Conservation (phyloP, 495 filamentous ascomycete species). For the Mytilinidion resinicola region DNA sequence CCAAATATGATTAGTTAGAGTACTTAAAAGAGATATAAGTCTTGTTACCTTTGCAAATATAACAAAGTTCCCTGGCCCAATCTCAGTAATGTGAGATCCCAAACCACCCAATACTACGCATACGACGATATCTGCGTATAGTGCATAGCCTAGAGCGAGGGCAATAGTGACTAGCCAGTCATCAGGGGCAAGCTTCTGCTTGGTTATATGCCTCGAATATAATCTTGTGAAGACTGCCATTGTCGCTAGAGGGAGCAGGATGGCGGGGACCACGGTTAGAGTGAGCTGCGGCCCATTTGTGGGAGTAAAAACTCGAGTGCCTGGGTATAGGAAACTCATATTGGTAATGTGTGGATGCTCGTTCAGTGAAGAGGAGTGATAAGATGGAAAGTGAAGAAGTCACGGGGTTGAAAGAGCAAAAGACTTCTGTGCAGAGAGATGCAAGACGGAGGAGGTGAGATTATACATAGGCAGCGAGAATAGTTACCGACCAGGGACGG, state of each 20-base stretch:
- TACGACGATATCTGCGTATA: background rate
- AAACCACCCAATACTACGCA: conserved; percentile 1
- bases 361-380: too few species aligned
- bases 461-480: too few species aligned
- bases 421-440: too few species aligned
- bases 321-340: too few species aligned
- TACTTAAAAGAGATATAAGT: background rate
- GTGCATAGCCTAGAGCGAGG: background rate
- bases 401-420: too few species aligned
- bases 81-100: background rate
- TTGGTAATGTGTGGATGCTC: too few species aligned
- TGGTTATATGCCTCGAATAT: background rate
- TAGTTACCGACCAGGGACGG: too few species aligned
- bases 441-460: too few species aligned
- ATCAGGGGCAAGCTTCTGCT: background rate
- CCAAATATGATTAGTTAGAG: background rate
- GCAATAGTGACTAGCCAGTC: background rate
- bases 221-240: background rate
- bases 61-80: background rate
- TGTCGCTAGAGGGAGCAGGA: background rate
- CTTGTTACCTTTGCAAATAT: conserved; percentile 1
- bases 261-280: background rate
- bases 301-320: background rate
- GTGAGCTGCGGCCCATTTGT: conserved; percentile 1
- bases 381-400: too few species aligned